A percentile compares a stretch with the other conserved stretches of the same genome.
These are phyloP conservation scores for Trametes pubescens DNA, from an alignment of 1,284 basidiomycete species.

Conservation along the genomic window DNA sequence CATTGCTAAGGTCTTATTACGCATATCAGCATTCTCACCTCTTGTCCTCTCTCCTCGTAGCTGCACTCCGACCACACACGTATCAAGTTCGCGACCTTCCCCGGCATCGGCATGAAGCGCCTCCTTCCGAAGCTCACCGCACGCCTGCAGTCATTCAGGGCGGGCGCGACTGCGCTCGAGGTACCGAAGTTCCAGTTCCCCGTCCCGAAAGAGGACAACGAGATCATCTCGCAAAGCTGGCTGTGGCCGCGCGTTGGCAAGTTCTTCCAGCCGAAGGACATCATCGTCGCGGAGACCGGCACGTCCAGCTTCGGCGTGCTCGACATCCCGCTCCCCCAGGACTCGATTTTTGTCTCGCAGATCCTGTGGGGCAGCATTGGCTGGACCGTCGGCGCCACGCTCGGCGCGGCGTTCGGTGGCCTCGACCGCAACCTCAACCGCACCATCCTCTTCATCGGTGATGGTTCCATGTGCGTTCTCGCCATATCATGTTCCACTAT, in stretches of 20 bases:
- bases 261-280: conserved; percentile 83
- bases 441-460: conserved; percentile 88
- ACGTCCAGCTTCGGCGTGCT: conserved; percentile 54
- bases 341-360: conserved; percentile 75
- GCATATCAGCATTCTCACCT: too few species aligned
- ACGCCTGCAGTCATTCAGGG: conserved; percentile 54
- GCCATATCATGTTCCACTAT: not conserved
- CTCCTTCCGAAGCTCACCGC: conserved; percentile 74
- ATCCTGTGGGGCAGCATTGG: conserved; percentile 90
- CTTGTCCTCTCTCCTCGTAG: conserved; percentile 45
- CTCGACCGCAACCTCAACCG: conserved; percentile 69
- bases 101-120: conserved; percentile 75
- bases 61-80: conserved; percentile 86
- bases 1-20: too few species aligned
- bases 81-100: conserved; percentile 70
- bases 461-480: conserved; percentile 71
- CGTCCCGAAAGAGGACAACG: conserved; percentile 57
- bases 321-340: conserved; percentile 77
- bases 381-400: conserved; percentile 80
- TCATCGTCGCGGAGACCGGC: conserved; percentile 89
- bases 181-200: conserved; percentile 59
- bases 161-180: conserved; percentile 49
- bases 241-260: conserved; percentile 87
- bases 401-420: conserved; percentile 85
- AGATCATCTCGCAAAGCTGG: conserved; percentile 76